Base-by-base conservation (phyloP, 768 basidiomycete genomes). In the Pluteus cervinus region DNA sequence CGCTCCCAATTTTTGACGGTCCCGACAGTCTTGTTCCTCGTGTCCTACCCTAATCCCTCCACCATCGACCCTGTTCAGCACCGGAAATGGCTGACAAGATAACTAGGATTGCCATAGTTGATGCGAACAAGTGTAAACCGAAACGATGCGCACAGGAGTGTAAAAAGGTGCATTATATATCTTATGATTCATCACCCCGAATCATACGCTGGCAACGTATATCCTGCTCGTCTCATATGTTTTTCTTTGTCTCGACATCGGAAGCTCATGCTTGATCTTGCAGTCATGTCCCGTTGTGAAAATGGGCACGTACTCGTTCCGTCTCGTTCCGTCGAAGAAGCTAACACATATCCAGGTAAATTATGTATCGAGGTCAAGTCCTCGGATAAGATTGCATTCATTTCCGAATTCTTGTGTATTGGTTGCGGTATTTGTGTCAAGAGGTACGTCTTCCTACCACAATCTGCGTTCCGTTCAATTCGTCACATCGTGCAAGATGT, bases 361-460 rank as follows among this genome's bases (percentile, higher is more conserved):
- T 72, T 99, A 16, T 99, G 96, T 70, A 98, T 98, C 50, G 96
- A 98, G 65, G 96, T 99, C 47, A 93, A 91, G 60, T 59, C 94
- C 10, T 76, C 81, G 6, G 93, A 96, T 66, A 97, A 97, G 71
- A 96, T 98, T 62, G 86, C 96, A 2, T 97, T 93, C 75, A 87
- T 99, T 65, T 98, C 96, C 18, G 96, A 99, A 60, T 92, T 94
- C 58, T 71, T 99, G 39, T 99, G 96, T 59, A 99, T 99, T 44
- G 96, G 96, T 52, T 99, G 96, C 62, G 96, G 96, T 86, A 98
- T 99, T 54, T 99, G 96, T 59, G 93, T 97, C 23, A 97, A 98
- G 68, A 99, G 97, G 94, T 96, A 54, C 57, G 84, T 66, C 22
- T 8, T 11, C 29, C 1, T 20, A 23, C 29, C 10, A 18, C 17